These are phyloP conservation scores for Tieghemostelium lacteum DNA, from an alignment of 78 protist species.

Conservation along the genomic window DNA sequence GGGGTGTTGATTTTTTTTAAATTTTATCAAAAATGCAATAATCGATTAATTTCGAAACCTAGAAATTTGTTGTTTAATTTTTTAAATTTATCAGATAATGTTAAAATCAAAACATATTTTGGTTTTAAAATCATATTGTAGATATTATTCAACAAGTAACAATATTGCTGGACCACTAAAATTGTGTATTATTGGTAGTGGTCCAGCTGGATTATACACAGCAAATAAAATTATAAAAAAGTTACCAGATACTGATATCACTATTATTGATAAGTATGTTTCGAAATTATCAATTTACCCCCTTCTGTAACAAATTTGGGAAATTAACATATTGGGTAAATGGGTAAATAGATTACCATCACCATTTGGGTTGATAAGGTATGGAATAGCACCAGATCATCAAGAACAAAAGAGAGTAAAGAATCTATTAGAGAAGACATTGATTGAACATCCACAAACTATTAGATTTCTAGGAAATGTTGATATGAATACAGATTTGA, in stretches of 20 bases:
- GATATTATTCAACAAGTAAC: neutral
- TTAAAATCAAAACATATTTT: neutral
- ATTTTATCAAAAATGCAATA: too few relatives aligned
- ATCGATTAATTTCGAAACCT: too few relatives aligned
- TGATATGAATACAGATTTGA: slow-evolving; percentile 56
- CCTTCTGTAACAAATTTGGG: neutral
- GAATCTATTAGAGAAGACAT: slow-evolving; percentile 66
- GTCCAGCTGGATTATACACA: slow-evolving; percentile 80
- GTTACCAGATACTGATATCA: slow-evolving; percentile 58
- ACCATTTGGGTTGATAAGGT: slow-evolving; percentile 74
- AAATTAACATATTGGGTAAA: neutral
- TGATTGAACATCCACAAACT: slow-evolving; percentile 32
- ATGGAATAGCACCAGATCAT: slow-evolving; percentile 81
- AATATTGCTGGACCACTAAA: slow-evolving; percentile 7
- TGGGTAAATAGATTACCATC: slow-evolving; percentile 50
- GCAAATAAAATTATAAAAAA: slow-evolving; percentile 42
- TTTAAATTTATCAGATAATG: too few relatives aligned
- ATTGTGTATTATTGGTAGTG: slow-evolving; percentile 78
- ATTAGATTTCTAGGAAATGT: slow-evolving; percentile 72
- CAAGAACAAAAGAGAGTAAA: slow-evolving; percentile 75
- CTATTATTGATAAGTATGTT: slow-evolving; percentile 58
- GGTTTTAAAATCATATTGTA: too few relatives aligned
- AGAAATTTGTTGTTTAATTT: too few relatives aligned
- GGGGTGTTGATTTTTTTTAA: too few relatives aligned
- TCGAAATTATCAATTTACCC: neutral